Base-by-base conservation (phyloP, 2,329 filamentous ascomycete species). In the Monosporascus sp. region DNA sequence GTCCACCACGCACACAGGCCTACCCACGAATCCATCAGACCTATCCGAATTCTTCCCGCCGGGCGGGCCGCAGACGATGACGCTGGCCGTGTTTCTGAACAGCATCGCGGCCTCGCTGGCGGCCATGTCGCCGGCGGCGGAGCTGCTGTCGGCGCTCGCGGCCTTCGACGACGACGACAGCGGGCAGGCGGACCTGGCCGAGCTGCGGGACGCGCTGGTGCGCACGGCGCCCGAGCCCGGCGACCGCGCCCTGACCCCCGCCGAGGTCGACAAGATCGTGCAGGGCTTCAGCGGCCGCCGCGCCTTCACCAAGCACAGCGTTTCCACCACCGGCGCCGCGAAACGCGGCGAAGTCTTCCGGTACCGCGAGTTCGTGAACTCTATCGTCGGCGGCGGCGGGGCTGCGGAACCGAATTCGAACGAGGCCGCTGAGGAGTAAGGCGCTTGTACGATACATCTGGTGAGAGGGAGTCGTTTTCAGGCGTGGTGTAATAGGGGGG, bases 91-190 rank as follows among this genome's bases (percentile, higher is more conserved):
- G 3, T 99, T 96, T 67, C 79, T 99, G 22, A 93, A 90, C 65
- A 86, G 85, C 1, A 76, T 99, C 2, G 89, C 92, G 1, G 81
- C 83, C 9, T 80, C 89, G 2, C 76, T 97, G 3, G 82, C 84
- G 1, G 81, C 85, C 0, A 76, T 97, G 18, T 95, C 90, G 1
- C 85, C 89, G 0, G 82, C 84, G 22, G 80, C 84, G 17, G 94
- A 99, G 67, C 80, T 99, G 9, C 75, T 90, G 20, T 93, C 91
- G 1, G 94, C 94, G 0, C 93, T 99, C 61, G 90, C 90, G 2
- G 94, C 94, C 0, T 97, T 97, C 67, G 94, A 99, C 65, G 89
- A 96, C 57, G 91, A 96, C 57, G 94, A 99, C 68, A 94, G 89
- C 63, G 94, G 94, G 3, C 91, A 97, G 70, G 84, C 97, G 39